A percentile compares a stretch with the other conserved stretches of the same genome.
Evolutionary conservation across 306 rosid genomes (phyloP).

Genomic region (Calophaca sinica): DNA sequence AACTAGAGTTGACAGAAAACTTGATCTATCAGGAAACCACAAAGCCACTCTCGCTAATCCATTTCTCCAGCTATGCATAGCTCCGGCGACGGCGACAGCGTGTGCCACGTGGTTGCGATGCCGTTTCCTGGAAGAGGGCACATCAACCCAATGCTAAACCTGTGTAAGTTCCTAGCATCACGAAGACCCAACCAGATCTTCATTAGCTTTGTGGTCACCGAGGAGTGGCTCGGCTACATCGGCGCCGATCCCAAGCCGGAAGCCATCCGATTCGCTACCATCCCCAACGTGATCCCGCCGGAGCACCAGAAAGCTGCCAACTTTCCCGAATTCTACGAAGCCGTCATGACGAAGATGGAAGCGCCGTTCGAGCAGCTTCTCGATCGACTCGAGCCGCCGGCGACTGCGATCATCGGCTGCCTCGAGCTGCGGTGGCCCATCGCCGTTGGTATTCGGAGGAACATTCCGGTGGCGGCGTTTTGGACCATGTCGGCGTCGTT

Average conservation of each 20-base stretch:
- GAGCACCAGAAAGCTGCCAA: conserved; percentile 45
- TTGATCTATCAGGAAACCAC: neutral
- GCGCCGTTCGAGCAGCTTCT: conserved; percentile 57
- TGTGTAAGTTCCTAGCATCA: conserved; percentile 58
- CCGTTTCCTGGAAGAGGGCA: conserved; percentile 66
- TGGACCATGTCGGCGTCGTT: conserved; percentile 60
- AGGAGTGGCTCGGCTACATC: conserved; percentile 62
- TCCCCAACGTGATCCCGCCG: conserved; percentile 61
- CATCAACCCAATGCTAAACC: conserved; percentile 70
- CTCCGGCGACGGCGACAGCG: neutral
- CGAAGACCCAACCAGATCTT: conserved; percentile 26
- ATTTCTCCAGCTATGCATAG: neutral
- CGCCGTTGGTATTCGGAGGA: conserved; percentile 44
- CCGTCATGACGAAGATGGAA: conserved; percentile 56
- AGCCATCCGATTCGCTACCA: conserved; percentile 49
- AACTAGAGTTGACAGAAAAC: neutral
- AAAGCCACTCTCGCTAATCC: neutral
- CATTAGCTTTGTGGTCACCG: conserved; percentile 59
- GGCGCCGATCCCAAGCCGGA: conserved; percentile 52
- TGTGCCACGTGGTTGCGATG: conserved; percentile 55
- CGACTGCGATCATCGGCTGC: conserved; percentile 44
- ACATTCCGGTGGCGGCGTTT: conserved; percentile 52
- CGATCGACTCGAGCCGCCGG: conserved; percentile 53
- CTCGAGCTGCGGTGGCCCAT: conserved; percentile 49
- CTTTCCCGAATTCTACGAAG: conserved; percentile 45